These are phyloP conservation scores for Wakefieldia striispora DNA, from an alignment of 768 basidiomycete species.

Conservation along the genomic window DNA sequence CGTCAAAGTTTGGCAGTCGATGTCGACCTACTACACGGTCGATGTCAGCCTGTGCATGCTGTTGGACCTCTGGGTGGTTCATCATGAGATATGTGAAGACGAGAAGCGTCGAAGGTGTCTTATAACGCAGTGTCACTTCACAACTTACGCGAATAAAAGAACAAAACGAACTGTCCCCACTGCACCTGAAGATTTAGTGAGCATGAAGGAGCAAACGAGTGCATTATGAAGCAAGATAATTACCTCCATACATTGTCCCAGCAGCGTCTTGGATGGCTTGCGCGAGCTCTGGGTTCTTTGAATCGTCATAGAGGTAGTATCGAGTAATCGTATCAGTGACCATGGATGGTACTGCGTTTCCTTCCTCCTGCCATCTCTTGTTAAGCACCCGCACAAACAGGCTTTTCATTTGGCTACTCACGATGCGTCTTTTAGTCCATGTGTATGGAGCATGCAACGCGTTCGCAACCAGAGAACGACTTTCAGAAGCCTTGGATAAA, in stretches of 20 bases:
- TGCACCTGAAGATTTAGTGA: too few species aligned
- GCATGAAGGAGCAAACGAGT: too few species aligned
- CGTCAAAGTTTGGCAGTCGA: conserved; percentile 31
- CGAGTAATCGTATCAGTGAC: conserved; percentile 7
- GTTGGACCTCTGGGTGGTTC: conserved; percentile 24
- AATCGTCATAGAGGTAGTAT: not conserved
- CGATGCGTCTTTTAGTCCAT: conserved; percentile 7
- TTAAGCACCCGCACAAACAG: too few species aligned
- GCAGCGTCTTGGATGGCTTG: conserved; percentile 14
- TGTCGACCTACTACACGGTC: conserved; percentile 26
- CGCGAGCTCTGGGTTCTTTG: conserved; percentile 1
- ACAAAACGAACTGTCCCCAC: conserved; percentile 30
- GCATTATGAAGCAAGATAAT: too few species aligned
- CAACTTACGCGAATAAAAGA: too few species aligned
- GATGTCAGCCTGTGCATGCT: conserved; percentile 31
- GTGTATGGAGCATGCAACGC: conserved; percentile 11
- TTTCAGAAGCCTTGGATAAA: conserved; percentile 15
- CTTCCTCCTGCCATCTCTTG: too few species aligned
- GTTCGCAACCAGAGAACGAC: conserved; percentile 1
- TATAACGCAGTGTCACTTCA: too few species aligned
- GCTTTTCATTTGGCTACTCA: not conserved
- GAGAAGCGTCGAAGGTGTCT: conserved; percentile 25
- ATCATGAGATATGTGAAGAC: conserved; percentile 29
- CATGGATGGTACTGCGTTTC: conserved; percentile 7
- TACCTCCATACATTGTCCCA: conserved; percentile 15